Percentiles rank a stretch among this genome's conserved stretches.
Conservation (phyloP, 106 monocot genomes). For the Dioscorea zingiberensis region DNA sequence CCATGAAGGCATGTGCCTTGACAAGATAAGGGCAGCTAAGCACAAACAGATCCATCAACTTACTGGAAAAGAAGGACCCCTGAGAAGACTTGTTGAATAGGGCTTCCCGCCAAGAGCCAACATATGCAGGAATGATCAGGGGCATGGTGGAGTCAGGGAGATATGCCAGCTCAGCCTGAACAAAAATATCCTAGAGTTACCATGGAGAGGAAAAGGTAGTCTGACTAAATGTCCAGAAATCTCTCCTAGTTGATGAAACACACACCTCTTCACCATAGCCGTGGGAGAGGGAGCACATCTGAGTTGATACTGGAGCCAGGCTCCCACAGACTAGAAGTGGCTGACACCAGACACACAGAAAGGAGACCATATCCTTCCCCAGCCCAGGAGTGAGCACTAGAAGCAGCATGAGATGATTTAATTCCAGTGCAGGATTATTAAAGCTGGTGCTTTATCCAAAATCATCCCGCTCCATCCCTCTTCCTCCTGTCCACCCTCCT, state of each 20-base stretch:
- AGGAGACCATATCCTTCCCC: slow-evolving; percentile 14
- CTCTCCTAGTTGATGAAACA: neutral
- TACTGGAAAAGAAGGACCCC: slow-evolving; percentile 5
- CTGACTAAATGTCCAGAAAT: neutral
- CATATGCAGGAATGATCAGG: slow-evolving; percentile 32
- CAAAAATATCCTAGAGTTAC: neutral
- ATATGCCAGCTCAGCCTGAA: slow-evolving; percentile 45
- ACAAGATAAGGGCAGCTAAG: neutral
- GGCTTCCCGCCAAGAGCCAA: slow-evolving; percentile 10
- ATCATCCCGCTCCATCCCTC: slow-evolving; percentile 71
- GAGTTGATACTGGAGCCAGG: neutral
- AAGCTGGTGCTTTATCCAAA: slow-evolving; percentile 49
- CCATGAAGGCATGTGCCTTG: neutral
- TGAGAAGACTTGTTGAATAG: neutral
- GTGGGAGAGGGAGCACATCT: slow-evolving; percentile 47
- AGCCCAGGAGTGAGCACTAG: slow-evolving; percentile 6
- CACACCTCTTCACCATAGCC: slow-evolving; percentile 53
- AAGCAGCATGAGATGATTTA: neutral
- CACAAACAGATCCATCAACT: slow-evolving; percentile 6
- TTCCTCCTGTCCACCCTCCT: slow-evolving; percentile 82
- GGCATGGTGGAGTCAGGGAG: slow-evolving; percentile 41
- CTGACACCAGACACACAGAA: neutral
- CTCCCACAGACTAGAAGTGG: neutral
- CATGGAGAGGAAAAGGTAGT: neutral
- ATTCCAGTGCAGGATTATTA: slow-evolving; percentile 1